Percentiles rank a stretch among this genome's conserved stretches.
Evolutionary conservation across 1,139 yeast species (phyloP).

Genomic region (Candida sp.): DNA sequence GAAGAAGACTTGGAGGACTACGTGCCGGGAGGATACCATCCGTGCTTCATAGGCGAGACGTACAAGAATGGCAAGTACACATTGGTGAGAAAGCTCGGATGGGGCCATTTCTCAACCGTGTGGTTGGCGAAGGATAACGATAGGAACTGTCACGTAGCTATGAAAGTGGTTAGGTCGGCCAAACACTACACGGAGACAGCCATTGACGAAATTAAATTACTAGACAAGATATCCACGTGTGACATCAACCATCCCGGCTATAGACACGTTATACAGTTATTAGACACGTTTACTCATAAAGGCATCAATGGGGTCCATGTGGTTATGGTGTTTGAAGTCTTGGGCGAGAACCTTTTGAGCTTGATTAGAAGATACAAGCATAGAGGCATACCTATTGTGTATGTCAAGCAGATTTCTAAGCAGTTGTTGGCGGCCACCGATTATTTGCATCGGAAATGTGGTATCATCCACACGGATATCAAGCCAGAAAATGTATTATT

Average conservation of each 20-base stretch:
- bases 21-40: slow-evolving; percentile 86
- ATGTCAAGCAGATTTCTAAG: slow-evolving; percentile 82
- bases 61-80: slow-evolving; percentile 65
- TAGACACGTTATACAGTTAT: slow-evolving; percentile 62
- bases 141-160: slow-evolving; percentile 70
- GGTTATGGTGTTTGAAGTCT: slow-evolving; percentile 88
- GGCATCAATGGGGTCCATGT: slow-evolving; percentile 83
- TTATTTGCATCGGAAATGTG: slow-evolving; percentile 82
- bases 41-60: slow-evolving; percentile 76
- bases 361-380: slow-evolving; percentile 70
- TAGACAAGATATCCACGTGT: slow-evolving; percentile 49
- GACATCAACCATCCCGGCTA: slow-evolving; percentile 68
- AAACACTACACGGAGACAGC: slow-evolving; percentile 85
- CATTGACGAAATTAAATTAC: slow-evolving; percentile 75
- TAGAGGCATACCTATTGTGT: slow-evolving; percentile 73
- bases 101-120: slow-evolving; percentile 58
- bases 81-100: slow-evolving; percentile 70
- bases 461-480: slow-evolving; percentile 90
- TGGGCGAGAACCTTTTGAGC: slow-evolving; percentile 82
- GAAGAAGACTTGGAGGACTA: slow-evolving; percentile 79
- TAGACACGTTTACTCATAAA: slow-evolving; percentile 67
- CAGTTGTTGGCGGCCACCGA: slow-evolving; percentile 80
- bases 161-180: slow-evolving; percentile 83
- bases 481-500: slow-evolving; percentile 91
- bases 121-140: slow-evolving; percentile 60